Conservation (phyloP, 2,329 filamentous ascomycete genomes). For the Cladosporium sphaerospermum region DNA sequence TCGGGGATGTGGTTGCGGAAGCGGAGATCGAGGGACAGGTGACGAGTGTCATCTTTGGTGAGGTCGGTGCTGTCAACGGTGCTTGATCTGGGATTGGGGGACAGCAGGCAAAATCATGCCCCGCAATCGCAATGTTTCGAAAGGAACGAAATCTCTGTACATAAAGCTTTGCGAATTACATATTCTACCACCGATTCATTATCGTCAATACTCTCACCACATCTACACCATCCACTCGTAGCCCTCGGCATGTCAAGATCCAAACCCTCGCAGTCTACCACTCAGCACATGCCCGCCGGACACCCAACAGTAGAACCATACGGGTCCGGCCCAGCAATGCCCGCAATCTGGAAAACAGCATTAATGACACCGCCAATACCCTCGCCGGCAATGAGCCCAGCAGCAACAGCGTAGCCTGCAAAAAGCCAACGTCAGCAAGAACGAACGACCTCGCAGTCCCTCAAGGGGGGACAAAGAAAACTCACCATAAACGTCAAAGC, state of each 20-base stretch:
- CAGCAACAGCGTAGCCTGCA: slow-evolving; percentile 51
- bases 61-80: slow-evolving; percentile 3
- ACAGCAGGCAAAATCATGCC: neutral
- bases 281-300: slow-evolving; percentile 30
- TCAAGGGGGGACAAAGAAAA: too few relatives aligned
- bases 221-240: too few relatives aligned
- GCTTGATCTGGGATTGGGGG: neutral
- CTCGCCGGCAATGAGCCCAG: slow-evolving; percentile 58
- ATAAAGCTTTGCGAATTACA: too few relatives aligned
- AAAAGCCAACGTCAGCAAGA: neutral
- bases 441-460: neutral
- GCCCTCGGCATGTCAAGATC: neutral
- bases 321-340: slow-evolving; percentile 34
- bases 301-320: slow-evolving; percentile 40
- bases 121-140: neutral
- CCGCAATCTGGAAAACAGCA: slow-evolving; percentile 45
- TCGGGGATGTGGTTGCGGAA: slow-evolving; percentile 15
- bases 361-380: slow-evolving; percentile 59
- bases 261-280: neutral
- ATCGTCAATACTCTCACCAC: too few relatives aligned
- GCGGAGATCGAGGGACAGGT: slow-evolving; percentile 27
- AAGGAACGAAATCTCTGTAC: neutral
- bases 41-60: slow-evolving; percentile 29
- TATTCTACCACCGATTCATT: too few relatives aligned
- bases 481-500: slow-evolving; percentile 47